Percentiles rank a stretch among this genome's conserved stretches.
These are phyloP conservation scores for Psilocybe sp. DNA, from an alignment of 768 basidiomycete species.

Conservation along the genomic window DNA sequence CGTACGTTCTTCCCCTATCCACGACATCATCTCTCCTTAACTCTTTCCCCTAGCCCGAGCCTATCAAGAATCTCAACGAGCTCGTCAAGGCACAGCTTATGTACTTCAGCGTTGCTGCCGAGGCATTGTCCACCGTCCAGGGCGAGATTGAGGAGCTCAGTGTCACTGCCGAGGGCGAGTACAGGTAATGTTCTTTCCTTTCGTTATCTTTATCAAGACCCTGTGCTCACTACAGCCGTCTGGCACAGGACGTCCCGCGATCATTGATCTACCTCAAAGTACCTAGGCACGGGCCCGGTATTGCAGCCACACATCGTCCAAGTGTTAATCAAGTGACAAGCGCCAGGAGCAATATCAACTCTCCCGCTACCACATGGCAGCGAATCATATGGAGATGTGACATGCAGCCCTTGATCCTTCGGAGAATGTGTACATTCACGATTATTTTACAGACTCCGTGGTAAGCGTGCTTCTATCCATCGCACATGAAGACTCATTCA, in stretches of 20 bases:
- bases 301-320: no score
- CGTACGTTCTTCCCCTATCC: slow-evolving; percentile 46
- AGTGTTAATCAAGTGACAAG: no score
- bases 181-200: slow-evolving; percentile 59
- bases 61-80: slow-evolving; percentile 90
- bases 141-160: slow-evolving; percentile 92
- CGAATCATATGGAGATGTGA: no score
- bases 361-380: no score
- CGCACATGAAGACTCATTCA: no score
- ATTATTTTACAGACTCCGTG: no score
- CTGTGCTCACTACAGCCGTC: slow-evolving; percentile 1
- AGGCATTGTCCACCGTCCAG: slow-evolving; percentile 75
- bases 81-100: slow-evolving; percentile 88
- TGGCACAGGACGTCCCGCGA: slow-evolving; percentile 78
- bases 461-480: no score
- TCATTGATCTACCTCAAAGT: slow-evolving; percentile 58
- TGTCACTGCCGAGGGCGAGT: slow-evolving; percentile 92
- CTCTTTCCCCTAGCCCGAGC: slow-evolving; percentile 71
- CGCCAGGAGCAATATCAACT: no score
- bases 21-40: not conserved
- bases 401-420: no score
- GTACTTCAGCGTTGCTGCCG: slow-evolving; percentile 75
- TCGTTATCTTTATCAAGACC: not conserved
- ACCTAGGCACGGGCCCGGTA: not conserved
- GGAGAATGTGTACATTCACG: no score